Conservation (phyloP, 2,329 filamentous ascomycete genomes). For the Chaetomium sp. region DNA sequence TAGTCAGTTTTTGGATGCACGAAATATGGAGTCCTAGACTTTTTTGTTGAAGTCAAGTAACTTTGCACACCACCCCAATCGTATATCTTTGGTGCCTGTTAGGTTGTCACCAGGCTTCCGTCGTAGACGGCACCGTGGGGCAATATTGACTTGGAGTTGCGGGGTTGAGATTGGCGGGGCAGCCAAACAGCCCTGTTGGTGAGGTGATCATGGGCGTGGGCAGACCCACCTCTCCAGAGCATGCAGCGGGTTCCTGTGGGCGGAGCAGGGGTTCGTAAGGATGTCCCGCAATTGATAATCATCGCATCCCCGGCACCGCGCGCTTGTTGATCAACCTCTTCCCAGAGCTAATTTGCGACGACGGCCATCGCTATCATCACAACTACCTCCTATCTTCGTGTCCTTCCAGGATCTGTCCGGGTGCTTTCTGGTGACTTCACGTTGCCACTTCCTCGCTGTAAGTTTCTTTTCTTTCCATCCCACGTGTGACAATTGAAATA, state of each 20-base stretch:
- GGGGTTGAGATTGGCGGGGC: background rate
- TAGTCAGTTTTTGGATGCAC: too few species aligned
- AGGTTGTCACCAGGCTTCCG: background rate
- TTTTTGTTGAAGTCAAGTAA: too few species aligned
- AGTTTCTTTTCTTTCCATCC: background rate
- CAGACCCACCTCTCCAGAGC: background rate
- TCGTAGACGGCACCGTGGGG: background rate
- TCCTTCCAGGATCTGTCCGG: too few species aligned
- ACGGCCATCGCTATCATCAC: conserved; percentile 8
- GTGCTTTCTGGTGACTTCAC: too few species aligned
- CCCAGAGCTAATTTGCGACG: conserved; percentile 6
- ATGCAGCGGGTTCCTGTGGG: background rate
- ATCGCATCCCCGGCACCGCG: background rate
- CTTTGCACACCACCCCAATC: too few species aligned
- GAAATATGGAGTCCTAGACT: too few species aligned
- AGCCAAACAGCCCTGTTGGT: background rate
- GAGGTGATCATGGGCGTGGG: background rate
- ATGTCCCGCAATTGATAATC: conserved; percentile 10
- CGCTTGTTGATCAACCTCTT: background rate
- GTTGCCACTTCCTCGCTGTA: too few species aligned
- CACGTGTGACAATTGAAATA: background rate
- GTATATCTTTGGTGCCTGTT: background rate
- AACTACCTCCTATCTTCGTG: background rate
- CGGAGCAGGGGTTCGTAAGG: background rate
- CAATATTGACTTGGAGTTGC: conserved; percentile 1